These are phyloP conservation scores for Allantophomopsis lycopodina DNA, from an alignment of 2,329 filamentous ascomycete species.

Conservation along the genomic window DNA sequence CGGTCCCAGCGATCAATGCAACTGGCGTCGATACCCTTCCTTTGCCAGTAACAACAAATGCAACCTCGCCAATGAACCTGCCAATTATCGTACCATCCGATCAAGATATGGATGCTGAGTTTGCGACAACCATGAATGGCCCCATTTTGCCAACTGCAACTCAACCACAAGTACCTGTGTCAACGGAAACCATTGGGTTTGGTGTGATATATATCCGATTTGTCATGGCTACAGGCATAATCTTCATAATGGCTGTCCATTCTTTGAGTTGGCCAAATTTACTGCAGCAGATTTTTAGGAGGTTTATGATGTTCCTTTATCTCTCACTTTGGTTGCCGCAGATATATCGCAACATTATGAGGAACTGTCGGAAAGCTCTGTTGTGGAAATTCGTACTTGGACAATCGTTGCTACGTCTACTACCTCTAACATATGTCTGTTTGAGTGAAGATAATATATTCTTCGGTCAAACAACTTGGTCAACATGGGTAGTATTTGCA, in stretches of 20 bases:
- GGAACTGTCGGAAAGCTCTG: slow-evolving; percentile 86
- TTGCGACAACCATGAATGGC: slow-evolving; percentile 21
- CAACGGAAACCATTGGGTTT: slow-evolving; percentile 23
- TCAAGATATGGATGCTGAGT: slow-evolving; percentile 49
- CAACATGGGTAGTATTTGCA: slow-evolving; percentile 47
- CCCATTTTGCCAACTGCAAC: slow-evolving; percentile 13
- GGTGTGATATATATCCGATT: slow-evolving; percentile 43
- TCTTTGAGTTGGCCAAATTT: slow-evolving; percentile 51
- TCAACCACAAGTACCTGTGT: slow-evolving; percentile 11
- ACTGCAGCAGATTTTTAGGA: slow-evolving; percentile 26
- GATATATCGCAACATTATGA: slow-evolving; percentile 77
- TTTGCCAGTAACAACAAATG: slow-evolving; percentile 13
- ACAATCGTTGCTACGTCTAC: slow-evolving; percentile 63
- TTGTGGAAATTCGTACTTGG: slow-evolving; percentile 83
- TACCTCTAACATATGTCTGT: slow-evolving; percentile 81
- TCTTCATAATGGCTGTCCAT: slow-evolving; percentile 44
- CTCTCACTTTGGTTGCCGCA: slow-evolving; percentile 89
- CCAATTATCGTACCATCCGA: slow-evolving; percentile 50
- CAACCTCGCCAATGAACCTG: slow-evolving; percentile 2
- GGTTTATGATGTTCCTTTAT: slow-evolving; percentile 40
- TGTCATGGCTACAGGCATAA: slow-evolving; percentile 36
- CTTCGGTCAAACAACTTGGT: slow-evolving; percentile 56
- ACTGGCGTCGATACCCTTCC: slow-evolving; percentile 7
- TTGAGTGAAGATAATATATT: slow-evolving; percentile 66
- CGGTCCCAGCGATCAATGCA: slow-evolving; percentile 1